A percentile compares a stretch with the other conserved stretches of the same genome.
Evolutionary conservation across 2,329 filamentous ascomycete genomes (phyloP).

Genomic region (Apiospora kogelbergensis): DNA sequence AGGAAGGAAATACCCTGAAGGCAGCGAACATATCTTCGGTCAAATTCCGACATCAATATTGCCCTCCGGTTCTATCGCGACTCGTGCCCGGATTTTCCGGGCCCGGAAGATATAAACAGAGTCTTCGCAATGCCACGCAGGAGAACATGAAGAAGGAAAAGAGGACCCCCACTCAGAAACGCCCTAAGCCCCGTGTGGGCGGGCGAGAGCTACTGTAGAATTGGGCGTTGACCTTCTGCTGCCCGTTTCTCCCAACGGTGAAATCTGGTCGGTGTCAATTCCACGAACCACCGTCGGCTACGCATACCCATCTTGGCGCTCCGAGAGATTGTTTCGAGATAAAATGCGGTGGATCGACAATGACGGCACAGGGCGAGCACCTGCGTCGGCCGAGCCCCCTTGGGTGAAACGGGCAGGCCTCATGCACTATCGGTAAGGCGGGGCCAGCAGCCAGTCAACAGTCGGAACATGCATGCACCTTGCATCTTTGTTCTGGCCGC

Average conservation of each 20-base stretch:
- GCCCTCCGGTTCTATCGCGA: neutral
- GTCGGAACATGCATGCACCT: neutral
- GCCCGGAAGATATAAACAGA: neutral
- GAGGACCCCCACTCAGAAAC: too few species aligned
- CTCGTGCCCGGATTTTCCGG: neutral
- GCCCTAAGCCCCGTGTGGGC: neutral
- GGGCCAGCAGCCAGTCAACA: neutral
- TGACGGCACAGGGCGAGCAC: neutral
- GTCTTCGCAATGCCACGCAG: neutral
- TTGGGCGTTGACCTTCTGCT: too few species aligned
- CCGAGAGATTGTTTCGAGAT: neutral
- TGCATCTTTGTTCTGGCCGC: neutral
- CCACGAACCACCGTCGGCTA: neutral
- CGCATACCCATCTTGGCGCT: neutral
- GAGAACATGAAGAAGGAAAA: neutral
- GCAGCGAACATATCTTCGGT: neutral
- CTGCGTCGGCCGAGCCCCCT: neutral
- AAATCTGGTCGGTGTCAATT: neutral
- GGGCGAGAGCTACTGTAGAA: too few species aligned
- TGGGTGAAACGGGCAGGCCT: neutral
- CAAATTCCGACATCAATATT: neutral
- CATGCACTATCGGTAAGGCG: neutral
- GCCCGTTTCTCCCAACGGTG: neutral
- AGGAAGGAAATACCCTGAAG: neutral
- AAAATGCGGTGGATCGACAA: neutral